Evolutionary conservation across 2,329 filamentous ascomycete species (phyloP).

Genomic region (Colletotrichum somersetense): DNA sequence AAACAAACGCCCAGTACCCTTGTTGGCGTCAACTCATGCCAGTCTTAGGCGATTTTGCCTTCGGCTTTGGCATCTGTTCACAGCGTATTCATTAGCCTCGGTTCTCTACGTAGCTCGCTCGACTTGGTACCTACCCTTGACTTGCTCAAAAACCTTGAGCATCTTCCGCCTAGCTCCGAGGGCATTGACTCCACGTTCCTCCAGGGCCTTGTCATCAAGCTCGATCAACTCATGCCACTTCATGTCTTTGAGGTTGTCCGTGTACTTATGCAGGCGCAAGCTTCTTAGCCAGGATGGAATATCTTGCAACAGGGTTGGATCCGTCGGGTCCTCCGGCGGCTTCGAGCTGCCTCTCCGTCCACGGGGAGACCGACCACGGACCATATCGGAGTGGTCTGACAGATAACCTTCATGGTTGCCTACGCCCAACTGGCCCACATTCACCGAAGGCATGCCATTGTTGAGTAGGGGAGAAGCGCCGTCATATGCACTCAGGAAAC

Average conservation of each 20-base stretch:
- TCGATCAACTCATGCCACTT: conserved; percentile 95
- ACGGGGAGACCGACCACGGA: conserved; percentile 89
- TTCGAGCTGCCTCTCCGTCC: conserved; percentile 95
- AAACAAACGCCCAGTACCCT: neutral
- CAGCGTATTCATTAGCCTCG: conserved; percentile 1
- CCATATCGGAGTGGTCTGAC: conserved; percentile 93
- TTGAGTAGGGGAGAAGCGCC: conserved; percentile 76
- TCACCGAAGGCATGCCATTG: conserved; percentile 78
- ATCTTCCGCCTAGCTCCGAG: conserved; percentile 96
- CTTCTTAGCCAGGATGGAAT: conserved; percentile 97
- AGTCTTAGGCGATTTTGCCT: conserved; percentile 71
- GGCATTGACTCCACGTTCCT: conserved; percentile 93
- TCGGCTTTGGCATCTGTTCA: conserved; percentile 62
- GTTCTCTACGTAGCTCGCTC: neutral
- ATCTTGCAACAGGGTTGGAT: conserved; percentile 89
- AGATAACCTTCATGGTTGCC: conserved; percentile 85
- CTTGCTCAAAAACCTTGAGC: conserved; percentile 99
- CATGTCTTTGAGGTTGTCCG: conserved; percentile 96
- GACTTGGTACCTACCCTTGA: conserved; percentile 71
- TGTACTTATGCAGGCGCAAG: conserved; percentile 97
- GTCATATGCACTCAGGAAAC: conserved; percentile 92
- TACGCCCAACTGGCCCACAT: conserved; percentile 78
- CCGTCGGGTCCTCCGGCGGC: conserved; percentile 96
- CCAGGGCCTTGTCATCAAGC: conserved; percentile 91
- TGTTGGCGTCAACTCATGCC: neutral